Conservation (phyloP, 2,329 filamentous ascomycete genomes). For the Aspergillus versicolor region DNA sequence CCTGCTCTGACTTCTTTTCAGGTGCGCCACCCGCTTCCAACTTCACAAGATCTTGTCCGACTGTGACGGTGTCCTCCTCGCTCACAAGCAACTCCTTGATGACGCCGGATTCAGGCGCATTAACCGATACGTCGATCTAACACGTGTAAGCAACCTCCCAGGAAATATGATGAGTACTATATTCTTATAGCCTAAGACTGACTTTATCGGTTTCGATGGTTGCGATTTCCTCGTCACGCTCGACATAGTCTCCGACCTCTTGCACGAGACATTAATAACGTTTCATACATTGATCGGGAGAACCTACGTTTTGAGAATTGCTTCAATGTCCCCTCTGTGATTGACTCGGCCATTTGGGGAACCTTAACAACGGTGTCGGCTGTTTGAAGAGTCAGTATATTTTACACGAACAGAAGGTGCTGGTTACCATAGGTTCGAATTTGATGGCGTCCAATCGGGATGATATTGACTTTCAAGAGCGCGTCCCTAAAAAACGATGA, state of each 20-base stretch:
- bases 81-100: slow-evolving; percentile 89
- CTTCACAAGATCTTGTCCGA: slow-evolving; percentile 87
- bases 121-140: slow-evolving; percentile 94
- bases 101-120: slow-evolving; percentile 83
- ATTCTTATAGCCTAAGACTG: slow-evolving; percentile 20
- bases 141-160: slow-evolving; percentile 6
- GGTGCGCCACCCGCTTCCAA: slow-evolving; percentile 74
- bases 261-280: neutral
- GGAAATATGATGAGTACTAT: neutral
- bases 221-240: slow-evolving; percentile 95
- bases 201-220: slow-evolving; percentile 99
- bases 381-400: slow-evolving; percentile 22
- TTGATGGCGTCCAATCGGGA: slow-evolving; percentile 30
- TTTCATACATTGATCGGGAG: neutral
- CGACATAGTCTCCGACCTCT: slow-evolving; percentile 88
- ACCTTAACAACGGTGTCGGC: slow-evolving; percentile 90
- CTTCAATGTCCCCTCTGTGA: slow-evolving; percentile 94
- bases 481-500: slow-evolving; percentile 11
- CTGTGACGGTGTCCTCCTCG: slow-evolving; percentile 92
- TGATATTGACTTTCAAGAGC: slow-evolving; percentile 22
- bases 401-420: neutral
- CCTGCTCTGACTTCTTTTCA: slow-evolving; percentile 56
- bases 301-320: slow-evolving; percentile 78
- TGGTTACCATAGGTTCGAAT: slow-evolving; percentile 37
- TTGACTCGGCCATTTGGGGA: slow-evolving; percentile 97